Evolutionary conservation across 352 stramenopile species (phyloP), one percentile per base, ranked within the genome.

Genomic region (Pseudoperonospora humuli): DNA sequence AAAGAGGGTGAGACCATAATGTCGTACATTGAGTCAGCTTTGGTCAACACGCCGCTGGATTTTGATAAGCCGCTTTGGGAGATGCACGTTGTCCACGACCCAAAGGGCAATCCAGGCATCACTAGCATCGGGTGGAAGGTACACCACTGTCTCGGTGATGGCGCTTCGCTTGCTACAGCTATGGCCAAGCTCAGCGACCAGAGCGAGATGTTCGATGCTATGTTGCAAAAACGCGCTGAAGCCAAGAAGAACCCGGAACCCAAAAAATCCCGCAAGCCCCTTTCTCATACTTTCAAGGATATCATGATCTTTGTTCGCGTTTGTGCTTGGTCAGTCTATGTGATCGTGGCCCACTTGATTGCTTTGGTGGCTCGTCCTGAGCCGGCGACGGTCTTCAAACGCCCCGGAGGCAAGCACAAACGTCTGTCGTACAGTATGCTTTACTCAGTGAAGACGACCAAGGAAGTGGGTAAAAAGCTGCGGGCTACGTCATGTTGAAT

Each of bases 121-220:
- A 86, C 73, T 3, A 70, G 67, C 28, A 37, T 86, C 6, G 61
- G 61, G 19, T 88, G 75, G 78, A 84, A 83, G 35, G 53, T 84
- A 11, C 78, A 91, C 54, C 78, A 91, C 47, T 91, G 78, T 37
- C 57, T 91, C 10, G 78, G 78, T 13, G 78, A 91, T 40, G 78
- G 78, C 13, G 71, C 75, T 9, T 87, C 78, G 31, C 50, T 81
- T 5, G 57, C 76, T 9, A 76, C 67, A 3, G 65, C 72, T 17
- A 70, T 91, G 40, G 58, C 79, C 15, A 79, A 77, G 17, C 44
- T 91, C 33, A 85, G 75, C 41, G 78, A 91, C 60, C 75, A 84
- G 61, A 79, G 62, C 38, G 54, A 67, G 17, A 55, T 80, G 41
- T 75, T 81, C 36, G 62, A 81, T 31, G 61, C 67, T 24, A 82